Evolutionary conservation across 257 asterid genomes (phyloP).

Genomic region (Solanum piurae): DNA sequence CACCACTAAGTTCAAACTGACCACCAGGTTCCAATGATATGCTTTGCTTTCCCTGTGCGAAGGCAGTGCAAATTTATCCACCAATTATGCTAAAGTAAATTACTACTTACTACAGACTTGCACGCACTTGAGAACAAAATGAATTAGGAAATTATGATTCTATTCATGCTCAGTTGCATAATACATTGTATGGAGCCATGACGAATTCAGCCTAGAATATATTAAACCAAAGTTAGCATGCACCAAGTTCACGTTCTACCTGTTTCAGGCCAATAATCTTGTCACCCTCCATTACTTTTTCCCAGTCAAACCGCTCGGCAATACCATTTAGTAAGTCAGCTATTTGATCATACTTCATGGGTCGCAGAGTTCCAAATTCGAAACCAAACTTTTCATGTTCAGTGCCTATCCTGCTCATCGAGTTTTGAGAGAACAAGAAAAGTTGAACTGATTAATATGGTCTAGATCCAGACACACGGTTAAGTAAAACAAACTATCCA

Average conservation of each 20-base stretch:
- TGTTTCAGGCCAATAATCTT: constrained; percentile 86
- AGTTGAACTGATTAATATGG: not conserved
- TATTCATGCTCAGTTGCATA: not conserved
- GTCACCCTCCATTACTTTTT: constrained; percentile 90
- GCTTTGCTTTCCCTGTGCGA: constrained; percentile 74
- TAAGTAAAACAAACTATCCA: not conserved
- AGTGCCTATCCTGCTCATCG: constrained; percentile 78
- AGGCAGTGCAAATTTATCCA: not conserved
- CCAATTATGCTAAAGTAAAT: not conserved
- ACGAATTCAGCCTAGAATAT: not conserved
- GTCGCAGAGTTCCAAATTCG: constrained; percentile 58
- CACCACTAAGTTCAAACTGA: constrained; percentile 98
- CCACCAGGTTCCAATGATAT: constrained; percentile 98
- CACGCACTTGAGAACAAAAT: not conserved
- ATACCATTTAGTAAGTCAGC: constrained; percentile 72
- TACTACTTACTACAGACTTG: not conserved
- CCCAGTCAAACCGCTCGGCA: constrained; percentile 99
- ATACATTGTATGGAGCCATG: not conserved
- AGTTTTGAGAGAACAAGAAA: not conserved
- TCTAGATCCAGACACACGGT: not conserved
- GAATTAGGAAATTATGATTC: not conserved
- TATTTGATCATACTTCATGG: constrained; percentile 89
- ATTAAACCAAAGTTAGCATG: not conserved
- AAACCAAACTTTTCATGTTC: constrained; percentile 98
- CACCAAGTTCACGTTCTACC: constrained; percentile 24